phyloP scores from a whole-genome alignment of 2,329 filamentous ascomycete genomes.

The Aspergillus brasiliensis region DNA sequence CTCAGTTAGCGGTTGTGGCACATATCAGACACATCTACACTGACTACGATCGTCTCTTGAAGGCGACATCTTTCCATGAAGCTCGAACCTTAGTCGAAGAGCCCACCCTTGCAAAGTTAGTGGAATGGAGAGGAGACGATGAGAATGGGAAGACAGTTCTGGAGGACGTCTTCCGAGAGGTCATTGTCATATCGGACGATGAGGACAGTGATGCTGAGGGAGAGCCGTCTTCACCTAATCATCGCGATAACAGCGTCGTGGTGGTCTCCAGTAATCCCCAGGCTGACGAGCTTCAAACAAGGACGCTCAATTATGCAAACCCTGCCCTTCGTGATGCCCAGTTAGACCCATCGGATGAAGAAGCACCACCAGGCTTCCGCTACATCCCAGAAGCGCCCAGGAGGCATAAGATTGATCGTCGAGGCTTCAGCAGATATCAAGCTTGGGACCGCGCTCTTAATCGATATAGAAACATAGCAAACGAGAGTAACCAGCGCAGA shows the following conservation, averaged over 20 bases:
- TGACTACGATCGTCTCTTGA: slow-evolving; percentile 62
- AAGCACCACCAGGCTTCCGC: slow-evolving; percentile 40
- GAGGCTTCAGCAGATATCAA: slow-evolving; percentile 50
- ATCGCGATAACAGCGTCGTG: slow-evolving; percentile 45
- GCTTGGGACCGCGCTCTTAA: slow-evolving; percentile 50
- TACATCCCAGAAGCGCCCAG: slow-evolving; percentile 34
- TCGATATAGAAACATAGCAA: slow-evolving; percentile 38
- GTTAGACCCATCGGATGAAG: slow-evolving; percentile 38
- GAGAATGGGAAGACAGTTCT: slow-evolving; percentile 55
- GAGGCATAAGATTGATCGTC: slow-evolving; percentile 42
- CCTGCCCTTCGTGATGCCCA: slow-evolving; percentile 20
- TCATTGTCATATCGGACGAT: slow-evolving; percentile 65
- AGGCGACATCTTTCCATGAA: slow-evolving; percentile 54
- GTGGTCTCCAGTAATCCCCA: slow-evolving; percentile 44
- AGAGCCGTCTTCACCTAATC: slow-evolving; percentile 23
- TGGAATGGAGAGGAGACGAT: slow-evolving; percentile 65
- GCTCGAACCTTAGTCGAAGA: slow-evolving; percentile 59
- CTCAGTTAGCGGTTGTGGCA: slow-evolving; percentile 63
- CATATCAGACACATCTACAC: slow-evolving; percentile 66
- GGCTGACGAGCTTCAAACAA: slow-evolving; percentile 37
- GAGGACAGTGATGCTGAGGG: slow-evolving; percentile 53
- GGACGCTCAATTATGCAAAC: slow-evolving; percentile 30
- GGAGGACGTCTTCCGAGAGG: slow-evolving; percentile 65
- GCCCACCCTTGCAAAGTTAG: slow-evolving; percentile 57
- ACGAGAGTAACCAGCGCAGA: slow-evolving; percentile 18